Evolutionary conservation across 345 rosid species (phyloP), one percentile per base, ranked within the genome.

Genomic region (Hypericum perforatum): DNA sequence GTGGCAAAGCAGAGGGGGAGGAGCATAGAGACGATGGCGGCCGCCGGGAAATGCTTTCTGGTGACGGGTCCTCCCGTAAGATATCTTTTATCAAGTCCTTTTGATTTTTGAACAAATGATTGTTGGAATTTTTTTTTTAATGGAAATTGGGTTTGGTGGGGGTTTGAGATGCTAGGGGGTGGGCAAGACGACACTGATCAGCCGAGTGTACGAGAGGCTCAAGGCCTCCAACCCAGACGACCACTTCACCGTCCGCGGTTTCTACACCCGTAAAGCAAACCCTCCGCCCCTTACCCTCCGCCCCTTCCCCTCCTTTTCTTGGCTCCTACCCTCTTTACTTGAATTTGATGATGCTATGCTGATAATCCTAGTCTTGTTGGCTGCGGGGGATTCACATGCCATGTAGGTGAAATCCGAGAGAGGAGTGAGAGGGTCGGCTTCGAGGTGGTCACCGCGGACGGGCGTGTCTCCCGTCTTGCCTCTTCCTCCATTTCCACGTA

Each of bases 131-230:
- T 16, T 7, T n/a, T 36, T 7, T 9, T 39, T 22, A 22, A 1
- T 22, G 32, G 32, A 22, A 22, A 22, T 22, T 22, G 32, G 32
- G 4, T 1, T 22, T 22, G 32, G 32, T 22, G 32, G 1, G 32
- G 32, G 32, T 1, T 22, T 22, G 32, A 1, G 4, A 22, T 4
- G 32, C 61, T 70, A 85, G 89, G 89, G 85, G 6, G 89, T 78
- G 45, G 95, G 95, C 10, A 85, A 85, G 74, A 74, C 81, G 63
- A 82, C 85, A 44, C 70, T 85, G 66, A 78, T 82, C n/a, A 73
- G 52, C 60, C 69, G 74, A 56, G 77, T 82, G 46, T 67, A 68
- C 37, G 86, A 85, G 36, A 69, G 49, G 59, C 75, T 82, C 49
- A 80, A 53, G 50, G 16, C 52, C 52, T 79, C 77, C 7, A 69